Conservation (phyloP, 148 eudicot genomes). For the Rhododendron simsii region DNA sequence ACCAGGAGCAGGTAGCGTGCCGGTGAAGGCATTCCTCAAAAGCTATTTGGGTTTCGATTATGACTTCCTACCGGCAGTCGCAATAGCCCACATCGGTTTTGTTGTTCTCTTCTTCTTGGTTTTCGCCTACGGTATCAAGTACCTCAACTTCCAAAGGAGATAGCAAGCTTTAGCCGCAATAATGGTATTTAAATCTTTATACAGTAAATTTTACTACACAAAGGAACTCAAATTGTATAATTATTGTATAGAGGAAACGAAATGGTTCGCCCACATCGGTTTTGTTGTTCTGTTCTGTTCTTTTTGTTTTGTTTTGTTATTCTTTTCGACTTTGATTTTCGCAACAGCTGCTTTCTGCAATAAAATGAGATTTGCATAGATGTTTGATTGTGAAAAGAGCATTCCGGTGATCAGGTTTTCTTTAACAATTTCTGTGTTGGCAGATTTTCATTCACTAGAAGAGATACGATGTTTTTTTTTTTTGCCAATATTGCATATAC, state of each 20-base stretch:
- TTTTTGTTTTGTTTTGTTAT: neutral
- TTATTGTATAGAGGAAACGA: neutral
- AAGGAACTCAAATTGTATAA: neutral
- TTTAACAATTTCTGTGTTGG: neutral
- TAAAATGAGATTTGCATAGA: neutral
- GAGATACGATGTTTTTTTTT: neutral
- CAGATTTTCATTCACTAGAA: neutral
- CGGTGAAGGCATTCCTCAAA: constrained; percentile 21
- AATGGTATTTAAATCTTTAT: neutral
- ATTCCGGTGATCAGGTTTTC: neutral
- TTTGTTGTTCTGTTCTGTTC: too few species aligned
- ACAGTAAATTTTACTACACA: neutral
- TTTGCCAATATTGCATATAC: too few species aligned
- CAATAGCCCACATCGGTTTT: constrained; percentile 30
- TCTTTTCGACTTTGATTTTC: neutral
- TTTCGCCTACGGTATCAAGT: constrained; percentile 35
- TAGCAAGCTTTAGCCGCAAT: neutral
- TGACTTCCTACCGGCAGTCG: constrained; percentile 34
- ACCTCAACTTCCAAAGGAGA: constrained; percentile 43
- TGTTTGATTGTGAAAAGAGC: neutral
- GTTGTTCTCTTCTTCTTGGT: constrained; percentile 28
- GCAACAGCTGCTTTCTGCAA: neutral
- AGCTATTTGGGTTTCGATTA: constrained; percentile 18
- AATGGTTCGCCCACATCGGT: neutral
- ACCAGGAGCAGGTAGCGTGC: constrained; percentile 16